Conservation (phyloP, 495 filamentous ascomycete genomes). For the Penicillium antarcticum region DNA sequence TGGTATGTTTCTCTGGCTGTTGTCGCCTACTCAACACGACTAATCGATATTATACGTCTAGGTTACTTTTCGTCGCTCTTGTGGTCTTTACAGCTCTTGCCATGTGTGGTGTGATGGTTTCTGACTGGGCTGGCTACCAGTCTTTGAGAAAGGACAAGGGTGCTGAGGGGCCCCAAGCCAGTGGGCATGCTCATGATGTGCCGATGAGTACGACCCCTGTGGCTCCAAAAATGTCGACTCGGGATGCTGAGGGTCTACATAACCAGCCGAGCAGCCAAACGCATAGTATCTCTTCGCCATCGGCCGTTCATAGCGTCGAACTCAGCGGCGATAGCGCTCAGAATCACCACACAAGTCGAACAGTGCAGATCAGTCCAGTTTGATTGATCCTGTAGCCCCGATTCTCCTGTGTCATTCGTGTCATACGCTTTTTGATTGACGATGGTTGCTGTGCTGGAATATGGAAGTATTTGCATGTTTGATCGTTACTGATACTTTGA, state of each 20-base stretch:
- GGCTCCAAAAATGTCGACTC: constrained; percentile 10
- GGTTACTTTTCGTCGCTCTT: constrained; percentile 28
- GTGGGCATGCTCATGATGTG: constrained; percentile 7
- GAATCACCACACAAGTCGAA: neutral
- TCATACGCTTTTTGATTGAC: neutral
- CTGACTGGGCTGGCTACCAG: constrained; percentile 25
- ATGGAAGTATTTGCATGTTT: neutral
- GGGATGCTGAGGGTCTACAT: constrained; percentile 21
- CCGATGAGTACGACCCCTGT: constrained; percentile 18
- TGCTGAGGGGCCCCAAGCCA: neutral
- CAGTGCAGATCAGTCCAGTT: neutral
- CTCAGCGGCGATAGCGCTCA: constrained; percentile 5
- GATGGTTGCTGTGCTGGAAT: neutral
- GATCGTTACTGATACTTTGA: neutral
- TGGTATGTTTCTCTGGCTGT: constrained; percentile 15
- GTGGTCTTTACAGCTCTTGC: constrained; percentile 27
- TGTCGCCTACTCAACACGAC: neutral
- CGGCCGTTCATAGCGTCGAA: constrained; percentile 8
- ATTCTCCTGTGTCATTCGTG: neutral
- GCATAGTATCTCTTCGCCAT: constrained; percentile 12
- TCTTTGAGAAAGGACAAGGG: constrained; percentile 12
- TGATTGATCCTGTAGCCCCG: neutral
- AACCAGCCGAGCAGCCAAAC: constrained; percentile 16
- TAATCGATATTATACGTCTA: neutral
- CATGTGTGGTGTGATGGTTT: constrained; percentile 24